Evolutionary conservation across 345 rosid genomes (phyloP).

Genomic region (Syzygium jambos): DNA sequence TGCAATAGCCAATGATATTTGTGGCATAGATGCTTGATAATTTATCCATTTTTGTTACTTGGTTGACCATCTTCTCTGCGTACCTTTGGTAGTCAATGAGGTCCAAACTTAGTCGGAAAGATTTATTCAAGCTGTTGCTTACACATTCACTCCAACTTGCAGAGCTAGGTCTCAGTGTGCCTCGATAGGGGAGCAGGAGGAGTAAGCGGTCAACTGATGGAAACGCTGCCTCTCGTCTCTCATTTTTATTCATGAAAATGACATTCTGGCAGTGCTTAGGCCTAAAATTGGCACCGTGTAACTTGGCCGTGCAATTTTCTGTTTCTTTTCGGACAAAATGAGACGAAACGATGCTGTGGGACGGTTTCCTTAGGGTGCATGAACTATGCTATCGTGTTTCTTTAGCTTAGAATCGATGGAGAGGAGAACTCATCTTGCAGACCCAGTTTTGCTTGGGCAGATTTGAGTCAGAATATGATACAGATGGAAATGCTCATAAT

Average conservation of each 20-base stretch:
- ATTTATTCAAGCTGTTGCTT: slow-evolving; percentile 1
- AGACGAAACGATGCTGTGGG: not conserved
- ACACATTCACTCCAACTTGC: slow-evolving; percentile 8
- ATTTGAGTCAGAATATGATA: not conserved
- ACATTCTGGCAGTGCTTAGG: not conserved
- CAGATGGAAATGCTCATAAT: not conserved
- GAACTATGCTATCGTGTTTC: not conserved
- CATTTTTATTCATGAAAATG: not conserved
- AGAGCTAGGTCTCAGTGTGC: slow-evolving; percentile 78
- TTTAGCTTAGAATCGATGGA: not conserved
- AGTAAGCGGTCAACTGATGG: not conserved
- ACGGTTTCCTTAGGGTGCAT: not conserved
- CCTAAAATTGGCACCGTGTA: not conserved
- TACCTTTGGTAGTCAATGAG: not conserved
- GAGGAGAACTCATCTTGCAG: not conserved
- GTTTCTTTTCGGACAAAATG: not conserved
- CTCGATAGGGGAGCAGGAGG: slow-evolving; percentile 36
- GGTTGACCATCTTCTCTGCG: not conserved
- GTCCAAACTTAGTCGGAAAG: not conserved
- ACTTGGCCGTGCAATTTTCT: not conserved
- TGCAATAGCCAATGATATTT: not conserved
- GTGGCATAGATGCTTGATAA: not conserved
- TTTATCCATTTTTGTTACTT: not conserved
- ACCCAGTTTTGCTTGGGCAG: not conserved
- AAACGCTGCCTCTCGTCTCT: not conserved